Evolutionary conservation across 2,329 filamentous ascomycete genomes (phyloP), one percentile per base, ranked within the genome.

Genomic region (Xylariaceae sp.): DNA sequence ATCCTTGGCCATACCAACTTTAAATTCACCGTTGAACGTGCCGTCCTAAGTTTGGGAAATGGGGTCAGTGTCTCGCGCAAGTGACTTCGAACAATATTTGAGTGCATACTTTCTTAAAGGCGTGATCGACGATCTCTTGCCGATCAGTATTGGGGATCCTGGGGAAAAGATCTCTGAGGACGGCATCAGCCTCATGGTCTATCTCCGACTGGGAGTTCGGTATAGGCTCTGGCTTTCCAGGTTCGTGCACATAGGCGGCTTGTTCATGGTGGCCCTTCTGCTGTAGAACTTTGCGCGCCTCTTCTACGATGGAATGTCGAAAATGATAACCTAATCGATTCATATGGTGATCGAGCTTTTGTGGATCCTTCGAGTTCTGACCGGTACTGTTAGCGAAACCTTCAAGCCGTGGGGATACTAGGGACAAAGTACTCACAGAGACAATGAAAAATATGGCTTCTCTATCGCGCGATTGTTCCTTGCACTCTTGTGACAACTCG

Each of bases 361-460:
- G 65, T 41, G 72, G 63, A 54, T 75, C 65, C 36, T 69, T 70
- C 26, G 69, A 67, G 41, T 72, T 71, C 75, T 78, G 41, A 16
- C n/a, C 24, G 14, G 33, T 17, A 16, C 6, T 3, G 48, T 69
- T 50, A 70, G 65, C 46, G 6, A 23, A 28, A 21, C 12, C 12
- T 51, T 40, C 37, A 29, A 24, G 31, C 37, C 12, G 50, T 62
- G 63, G 8, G 33, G 34, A 70, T 64, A 61, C 43, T 23, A 16
- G 36, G 29, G 17, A 43, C 41, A 40, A 29, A 40, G 12, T 14
- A 73, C 82, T 64, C 78, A 87, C 86, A 67, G 85, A 86, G 44
- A 89, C 86, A 56, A 88, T 87, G 64, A 86, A 88, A 14, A 88
- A 83, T 81, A 87, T 83, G 40, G 83, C 84, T 64, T 80, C 85